Evolutionary conservation across 345 rosid genomes (phyloP).

Genomic region (Moringa oleifera): DNA sequence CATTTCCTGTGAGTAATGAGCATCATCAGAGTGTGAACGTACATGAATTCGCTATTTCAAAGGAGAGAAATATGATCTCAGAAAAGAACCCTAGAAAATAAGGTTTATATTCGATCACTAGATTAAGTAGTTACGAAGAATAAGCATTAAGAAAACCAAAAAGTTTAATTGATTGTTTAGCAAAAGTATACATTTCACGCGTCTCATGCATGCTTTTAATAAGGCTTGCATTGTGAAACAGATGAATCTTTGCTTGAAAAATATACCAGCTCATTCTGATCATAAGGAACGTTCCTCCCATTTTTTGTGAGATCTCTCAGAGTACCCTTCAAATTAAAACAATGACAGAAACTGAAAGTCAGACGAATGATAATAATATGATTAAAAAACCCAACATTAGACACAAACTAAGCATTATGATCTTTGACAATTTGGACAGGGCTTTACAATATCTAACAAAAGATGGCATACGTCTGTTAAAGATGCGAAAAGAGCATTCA

Average conservation of each 20-base stretch:
- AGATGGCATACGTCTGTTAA: not conserved
- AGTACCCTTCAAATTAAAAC: constrained; percentile 32
- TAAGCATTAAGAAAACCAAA: not conserved
- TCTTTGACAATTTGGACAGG: not conserved
- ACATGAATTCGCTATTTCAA: not conserved
- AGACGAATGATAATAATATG: constrained; percentile 5
- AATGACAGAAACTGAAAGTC: constrained; percentile 5
- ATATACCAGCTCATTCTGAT: constrained; percentile 37
- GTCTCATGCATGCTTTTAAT: too few species aligned
- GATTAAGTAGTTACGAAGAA: not conserved
- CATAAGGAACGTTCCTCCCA: constrained; percentile 22
- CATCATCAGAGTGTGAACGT: not conserved
- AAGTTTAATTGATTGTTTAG: not conserved
- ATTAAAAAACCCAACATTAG: not conserved
- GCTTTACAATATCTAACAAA: not conserved
- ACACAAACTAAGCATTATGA: not conserved
- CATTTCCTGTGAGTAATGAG: constrained; percentile 22
- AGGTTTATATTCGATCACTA: too few species aligned
- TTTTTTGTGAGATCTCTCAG: constrained; percentile 45
- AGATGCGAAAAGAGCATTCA: not conserved
- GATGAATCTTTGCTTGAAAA: constrained; percentile 2
- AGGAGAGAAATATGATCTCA: not conserved
- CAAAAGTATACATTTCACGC: not conserved
- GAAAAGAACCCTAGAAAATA: not conserved
- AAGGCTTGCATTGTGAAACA: too few species aligned